Conservation (phyloP, 1,284 basidiomycete genomes). For the Pseudomicrostroma phylloplanum region DNA sequence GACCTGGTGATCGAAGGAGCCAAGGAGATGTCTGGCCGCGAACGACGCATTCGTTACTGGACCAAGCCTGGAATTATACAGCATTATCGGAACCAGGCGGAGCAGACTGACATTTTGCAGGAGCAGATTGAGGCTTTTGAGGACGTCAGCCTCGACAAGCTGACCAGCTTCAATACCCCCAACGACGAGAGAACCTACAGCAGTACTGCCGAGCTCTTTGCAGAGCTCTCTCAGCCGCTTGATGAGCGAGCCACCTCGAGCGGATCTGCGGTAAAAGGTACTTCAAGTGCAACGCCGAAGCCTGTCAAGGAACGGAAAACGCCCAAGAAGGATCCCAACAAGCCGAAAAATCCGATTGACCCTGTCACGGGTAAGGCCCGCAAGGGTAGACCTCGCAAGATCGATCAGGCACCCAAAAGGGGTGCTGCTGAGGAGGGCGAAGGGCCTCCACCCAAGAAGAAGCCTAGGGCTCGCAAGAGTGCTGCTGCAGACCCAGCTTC, state of each 20-base stretch:
- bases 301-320: neutral
- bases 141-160: too few relatives aligned
- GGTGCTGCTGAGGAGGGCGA: neutral
- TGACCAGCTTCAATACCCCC: too few relatives aligned
- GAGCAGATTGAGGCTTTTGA: too few relatives aligned
- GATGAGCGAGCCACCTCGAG: too few relatives aligned
- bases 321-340: neutral
- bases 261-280: too few relatives aligned
- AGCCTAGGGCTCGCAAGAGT: neutral
- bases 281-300: too few relatives aligned
- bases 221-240: too few relatives aligned
- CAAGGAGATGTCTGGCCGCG: neutral
- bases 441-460: neutral
- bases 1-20: neutral
- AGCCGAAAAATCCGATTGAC: neutral
- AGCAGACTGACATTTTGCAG: too few relatives aligned
- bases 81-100: neutral
- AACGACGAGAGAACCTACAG: too few relatives aligned
- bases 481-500: neutral
- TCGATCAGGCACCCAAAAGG: neutral
- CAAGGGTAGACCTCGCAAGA: conserved; percentile 4
- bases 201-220: too few relatives aligned
- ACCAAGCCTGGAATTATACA: neutral
- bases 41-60: neutral
- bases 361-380: neutral